Evolutionary conservation across 2,329 filamentous ascomycete genomes (phyloP), one percentile per base, ranked within the genome.

Genomic region (Xenoacremonium recifei): DNA sequence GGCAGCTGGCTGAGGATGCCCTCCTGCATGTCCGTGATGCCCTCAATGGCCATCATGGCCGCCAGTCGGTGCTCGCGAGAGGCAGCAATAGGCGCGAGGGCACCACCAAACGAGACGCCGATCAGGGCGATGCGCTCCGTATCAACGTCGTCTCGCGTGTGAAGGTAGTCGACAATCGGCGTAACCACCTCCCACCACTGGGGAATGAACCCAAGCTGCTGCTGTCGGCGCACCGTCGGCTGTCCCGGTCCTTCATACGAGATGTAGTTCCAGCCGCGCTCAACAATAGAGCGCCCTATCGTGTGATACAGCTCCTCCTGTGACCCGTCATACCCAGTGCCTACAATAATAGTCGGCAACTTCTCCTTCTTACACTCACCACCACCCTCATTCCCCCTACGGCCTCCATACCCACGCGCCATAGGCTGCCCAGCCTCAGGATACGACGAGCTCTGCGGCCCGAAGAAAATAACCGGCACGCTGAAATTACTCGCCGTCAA

Each of bases 221-320:
- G 67, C 0, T 65, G 43, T 1, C 72, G 64, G 9, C 67, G 63
- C 2, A 69, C 64, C 0, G 58, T 65, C 3, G 63, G 60, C 47
- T 75, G 71, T 0, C 71, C 71, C 0, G 71, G 72, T 0, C 72
- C 72, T 34, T 75, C 71, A 46, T 70, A 76, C 0, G 66, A 66
- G 9, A 74, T 60, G 21, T 62, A 59, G 39, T 75, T 70, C 48
- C 60, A 69, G 7, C 70, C 70, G 1, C 68, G 59, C 12, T 61
- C 57, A 6, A 71, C 47, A 0, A 62, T 61, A 0, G 60, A 50
- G 2, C 55, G 50, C n/a, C 58, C 68, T 4, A 58, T 51, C 6
- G 52, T 25, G 39, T 73, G 69, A 37, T 66, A 65, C n/a, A 67
- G 53, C 18, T 71, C 69, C 40, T 73, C 69, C 42, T 70, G 66